These are phyloP conservation scores for Striga hermonthica DNA, from an alignment of 305 asterid genomes.

Conservation along the genomic window DNA sequence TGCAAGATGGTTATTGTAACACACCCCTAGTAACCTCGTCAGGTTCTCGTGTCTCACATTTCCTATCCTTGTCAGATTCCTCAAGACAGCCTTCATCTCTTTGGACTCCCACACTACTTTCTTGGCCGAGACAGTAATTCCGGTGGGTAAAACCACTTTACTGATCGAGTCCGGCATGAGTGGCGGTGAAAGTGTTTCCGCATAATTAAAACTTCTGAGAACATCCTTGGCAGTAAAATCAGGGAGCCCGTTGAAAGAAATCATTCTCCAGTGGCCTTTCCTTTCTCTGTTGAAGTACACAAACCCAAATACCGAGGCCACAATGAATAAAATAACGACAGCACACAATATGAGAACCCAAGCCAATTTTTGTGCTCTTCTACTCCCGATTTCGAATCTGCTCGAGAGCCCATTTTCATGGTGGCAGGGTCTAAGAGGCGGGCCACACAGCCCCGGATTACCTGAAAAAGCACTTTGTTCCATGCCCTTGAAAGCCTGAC, in stretches of 20 bases:
- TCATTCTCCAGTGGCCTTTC: conserved; percentile 63
- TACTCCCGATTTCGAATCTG: conserved; percentile 62
- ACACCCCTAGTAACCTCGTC: conserved; percentile 66
- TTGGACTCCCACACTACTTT: conserved; percentile 64
- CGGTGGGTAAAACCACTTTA: conserved; percentile 76
- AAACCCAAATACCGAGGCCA: conserved; percentile 49
- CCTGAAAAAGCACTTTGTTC: conserved; percentile 67
- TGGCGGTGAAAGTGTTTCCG: conserved; percentile 25
- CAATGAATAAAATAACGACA: conserved; percentile 47
- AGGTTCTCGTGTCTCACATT: conserved; percentile 70
- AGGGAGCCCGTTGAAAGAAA: conserved; percentile 69
- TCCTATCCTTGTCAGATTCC: conserved; percentile 52
- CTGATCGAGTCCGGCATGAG: conserved; percentile 43
- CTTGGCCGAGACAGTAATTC: conserved; percentile 74
- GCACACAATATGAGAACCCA: conserved; percentile 83
- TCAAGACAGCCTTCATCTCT: conserved; percentile 39
- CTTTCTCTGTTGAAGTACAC: conserved; percentile 49
- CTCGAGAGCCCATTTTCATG: conserved; percentile 46
- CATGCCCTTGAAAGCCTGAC: conserved; percentile 46
- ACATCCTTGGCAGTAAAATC: conserved; percentile 71
- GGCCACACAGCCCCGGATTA: conserved; percentile 80
- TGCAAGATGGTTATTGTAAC: conserved; percentile 58
- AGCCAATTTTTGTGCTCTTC: conserved; percentile 68
- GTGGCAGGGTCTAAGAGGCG: conserved; percentile 53
- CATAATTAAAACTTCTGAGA: conserved; percentile 57